Evolutionary conservation across 2,329 filamentous ascomycete species (phyloP).

Genomic region (Cytospora chrysosperma): DNA sequence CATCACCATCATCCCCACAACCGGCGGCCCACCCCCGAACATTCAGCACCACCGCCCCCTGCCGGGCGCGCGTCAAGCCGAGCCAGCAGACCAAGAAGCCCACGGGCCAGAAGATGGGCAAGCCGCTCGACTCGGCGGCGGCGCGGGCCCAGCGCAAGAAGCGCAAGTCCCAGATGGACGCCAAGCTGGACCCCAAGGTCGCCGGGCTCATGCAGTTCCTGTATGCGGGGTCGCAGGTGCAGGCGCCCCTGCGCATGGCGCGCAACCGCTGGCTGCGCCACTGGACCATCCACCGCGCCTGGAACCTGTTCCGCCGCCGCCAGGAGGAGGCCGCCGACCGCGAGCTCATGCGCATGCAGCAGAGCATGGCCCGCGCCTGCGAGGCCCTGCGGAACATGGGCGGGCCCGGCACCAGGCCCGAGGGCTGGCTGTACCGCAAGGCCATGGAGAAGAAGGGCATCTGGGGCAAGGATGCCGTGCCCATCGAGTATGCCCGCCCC

Average conservation of each 20-base stretch:
- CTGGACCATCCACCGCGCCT: constrained; percentile 98
- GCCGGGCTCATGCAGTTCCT: constrained; percentile 35
- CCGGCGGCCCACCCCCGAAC: neutral
- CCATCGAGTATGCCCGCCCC: constrained; percentile 84
- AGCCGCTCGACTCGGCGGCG: constrained; percentile 13
- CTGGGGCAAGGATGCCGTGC: constrained; percentile 69
- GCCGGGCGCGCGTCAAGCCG: constrained; percentile 41
- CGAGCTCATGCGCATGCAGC: constrained; percentile 76
- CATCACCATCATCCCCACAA: neutral
- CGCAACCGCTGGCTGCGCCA: constrained; percentile 86
- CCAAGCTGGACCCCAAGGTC: constrained; percentile 34
- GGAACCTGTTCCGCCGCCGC: constrained; percentile 75
- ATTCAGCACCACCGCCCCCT: constrained; percentile 12
- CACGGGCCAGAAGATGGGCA: constrained; percentile 6
- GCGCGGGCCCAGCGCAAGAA: constrained; percentile 21
- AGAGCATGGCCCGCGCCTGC: constrained; percentile 79
- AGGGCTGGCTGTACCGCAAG: constrained; percentile 77
- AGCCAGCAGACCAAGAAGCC: constrained; percentile 54
- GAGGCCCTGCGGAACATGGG: constrained; percentile 71
- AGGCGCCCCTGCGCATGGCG: constrained; percentile 78
- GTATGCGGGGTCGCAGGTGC: constrained; percentile 35
- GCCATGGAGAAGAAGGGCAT: constrained; percentile 90
- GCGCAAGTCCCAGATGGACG: constrained; percentile 18
- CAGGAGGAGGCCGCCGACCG: constrained; percentile 62
- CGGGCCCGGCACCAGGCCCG: constrained; percentile 55